Evolutionary conservation across 768 basidiomycete species (phyloP).

Genomic region (Mycena chlorophos): DNA sequence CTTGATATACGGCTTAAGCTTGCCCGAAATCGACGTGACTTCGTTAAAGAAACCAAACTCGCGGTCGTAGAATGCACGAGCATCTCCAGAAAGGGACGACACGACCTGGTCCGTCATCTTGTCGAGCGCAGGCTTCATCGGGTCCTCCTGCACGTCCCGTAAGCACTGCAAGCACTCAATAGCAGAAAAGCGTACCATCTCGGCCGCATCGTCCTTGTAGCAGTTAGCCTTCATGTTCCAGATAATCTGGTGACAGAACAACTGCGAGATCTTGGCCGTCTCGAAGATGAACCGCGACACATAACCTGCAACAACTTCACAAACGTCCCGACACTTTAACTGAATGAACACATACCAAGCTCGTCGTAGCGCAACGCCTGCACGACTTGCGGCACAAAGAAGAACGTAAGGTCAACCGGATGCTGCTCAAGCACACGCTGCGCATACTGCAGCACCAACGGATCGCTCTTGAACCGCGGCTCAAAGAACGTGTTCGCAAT

Average conservation of each 20-base stretch:
- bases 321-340: background rate
- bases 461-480: slow-evolving; percentile 78
- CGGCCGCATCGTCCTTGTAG: slow-evolving; percentile 86
- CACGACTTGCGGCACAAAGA: slow-evolving; percentile 98
- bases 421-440: slow-evolving; percentile 94
- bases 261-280: slow-evolving; percentile 93
- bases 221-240: slow-evolving; percentile 99
- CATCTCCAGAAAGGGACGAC: slow-evolving; percentile 82
- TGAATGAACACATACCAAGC: slow-evolving; percentile 54
- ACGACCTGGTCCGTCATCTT: slow-evolving; percentile 80
- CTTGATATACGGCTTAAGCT: slow-evolving; percentile 95
- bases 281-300: slow-evolving; percentile 95
- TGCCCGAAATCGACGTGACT: slow-evolving; percentile 97
- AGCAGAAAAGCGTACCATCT: slow-evolving; percentile 55
- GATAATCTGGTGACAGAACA: slow-evolving; percentile 99
- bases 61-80: slow-evolving; percentile 85
- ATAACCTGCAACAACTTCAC: slow-evolving; percentile 59
- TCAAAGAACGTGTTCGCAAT: slow-evolving; percentile 84
- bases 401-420: slow-evolving; percentile 93
- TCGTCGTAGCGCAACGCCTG: slow-evolving; percentile 92
- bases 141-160: slow-evolving; percentile 66
- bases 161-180: background rate
- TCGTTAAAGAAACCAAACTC: slow-evolving; percentile 96
- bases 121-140: slow-evolving; percentile 96
- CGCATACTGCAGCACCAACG: slow-evolving; percentile 90